Evolutionary conservation across 2,329 filamentous ascomycete species (phyloP).

Genomic region (Trichophaea hybrida): DNA sequence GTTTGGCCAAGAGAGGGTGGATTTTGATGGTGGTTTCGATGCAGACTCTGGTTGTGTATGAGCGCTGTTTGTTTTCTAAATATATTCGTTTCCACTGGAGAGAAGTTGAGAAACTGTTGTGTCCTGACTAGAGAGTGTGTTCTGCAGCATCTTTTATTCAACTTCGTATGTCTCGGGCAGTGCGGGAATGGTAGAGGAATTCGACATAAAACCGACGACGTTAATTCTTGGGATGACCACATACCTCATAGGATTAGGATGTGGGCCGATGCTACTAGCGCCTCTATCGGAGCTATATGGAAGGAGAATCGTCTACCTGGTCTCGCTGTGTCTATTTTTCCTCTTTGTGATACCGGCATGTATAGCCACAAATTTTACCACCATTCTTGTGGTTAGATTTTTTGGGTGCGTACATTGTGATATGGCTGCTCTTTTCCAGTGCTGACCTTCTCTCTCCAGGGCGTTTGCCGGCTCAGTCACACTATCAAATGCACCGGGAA

Average conservation of each 20-base stretch:
- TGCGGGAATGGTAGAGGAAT: constrained; percentile 53
- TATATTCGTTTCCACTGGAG: constrained; percentile 10
- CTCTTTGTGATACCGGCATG: constrained; percentile 59
- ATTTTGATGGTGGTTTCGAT: constrained; percentile 43
- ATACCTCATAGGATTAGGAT: constrained; percentile 60
- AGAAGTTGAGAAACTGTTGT: background rate
- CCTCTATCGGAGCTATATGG: constrained; percentile 60
- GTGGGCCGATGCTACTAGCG: constrained; percentile 57
- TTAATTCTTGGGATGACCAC: constrained; percentile 63
- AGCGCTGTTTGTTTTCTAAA: constrained; percentile 22
- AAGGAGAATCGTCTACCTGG: constrained; percentile 52
- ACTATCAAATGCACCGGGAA: constrained; percentile 71
- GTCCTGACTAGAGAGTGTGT: background rate
- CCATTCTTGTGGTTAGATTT: constrained; percentile 59
- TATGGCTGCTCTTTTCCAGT: background rate
- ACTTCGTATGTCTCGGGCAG: constrained; percentile 65
- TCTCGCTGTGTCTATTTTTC: constrained; percentile 49
- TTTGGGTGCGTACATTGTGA: constrained; percentile 41
- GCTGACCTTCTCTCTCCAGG: constrained; percentile 24
- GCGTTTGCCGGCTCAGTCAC: constrained; percentile 63
- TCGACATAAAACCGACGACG: constrained; percentile 44
- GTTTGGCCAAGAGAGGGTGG: constrained; percentile 41
- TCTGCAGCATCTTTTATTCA: constrained; percentile 50
- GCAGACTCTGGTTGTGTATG: constrained; percentile 42
- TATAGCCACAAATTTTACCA: constrained; percentile 50